Evolutionary conservation across 257 asterid genomes (phyloP).

Genomic region (Verbena officinalis): DNA sequence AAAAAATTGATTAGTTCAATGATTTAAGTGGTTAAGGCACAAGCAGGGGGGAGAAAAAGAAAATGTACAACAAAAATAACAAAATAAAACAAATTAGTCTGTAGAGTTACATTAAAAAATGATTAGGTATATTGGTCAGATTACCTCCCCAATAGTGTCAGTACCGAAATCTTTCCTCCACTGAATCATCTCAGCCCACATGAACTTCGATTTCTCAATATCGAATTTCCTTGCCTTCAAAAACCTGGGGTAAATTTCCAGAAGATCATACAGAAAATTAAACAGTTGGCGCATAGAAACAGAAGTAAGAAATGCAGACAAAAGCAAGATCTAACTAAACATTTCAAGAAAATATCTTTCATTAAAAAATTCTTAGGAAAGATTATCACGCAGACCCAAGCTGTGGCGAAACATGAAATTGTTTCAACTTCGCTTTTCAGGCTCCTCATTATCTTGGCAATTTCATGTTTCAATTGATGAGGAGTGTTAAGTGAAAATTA

Average conservation of each 20-base stretch:
- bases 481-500: constrained; percentile 17
- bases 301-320: constrained; percentile 14
- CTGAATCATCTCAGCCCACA: constrained; percentile 99
- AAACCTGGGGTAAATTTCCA: constrained; percentile 54
- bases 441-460: too few species aligned
- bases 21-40: too few species aligned
- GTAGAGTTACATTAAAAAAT: background rate
- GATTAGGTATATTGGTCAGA: background rate
- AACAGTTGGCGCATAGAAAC: constrained; percentile 26
- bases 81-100: background rate
- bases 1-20: constrained; percentile 12
- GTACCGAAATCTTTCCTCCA: constrained; percentile 97
- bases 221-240: constrained; percentile 93
- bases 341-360: constrained; percentile 7
- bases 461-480: constrained; percentile 6
- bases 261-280: constrained; percentile 19
- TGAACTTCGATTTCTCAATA: constrained; percentile 76
- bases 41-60: background rate
- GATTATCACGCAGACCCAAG: background rate
- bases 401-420: background rate
- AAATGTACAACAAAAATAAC: background rate
- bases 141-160: constrained; percentile 76
- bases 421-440: background rate
- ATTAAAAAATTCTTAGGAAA: constrained; percentile 5
- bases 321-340: background rate